Base-by-base conservation (phyloP, 1,284 basidiomycete genomes). In the Malassezia furfur region DNA sequence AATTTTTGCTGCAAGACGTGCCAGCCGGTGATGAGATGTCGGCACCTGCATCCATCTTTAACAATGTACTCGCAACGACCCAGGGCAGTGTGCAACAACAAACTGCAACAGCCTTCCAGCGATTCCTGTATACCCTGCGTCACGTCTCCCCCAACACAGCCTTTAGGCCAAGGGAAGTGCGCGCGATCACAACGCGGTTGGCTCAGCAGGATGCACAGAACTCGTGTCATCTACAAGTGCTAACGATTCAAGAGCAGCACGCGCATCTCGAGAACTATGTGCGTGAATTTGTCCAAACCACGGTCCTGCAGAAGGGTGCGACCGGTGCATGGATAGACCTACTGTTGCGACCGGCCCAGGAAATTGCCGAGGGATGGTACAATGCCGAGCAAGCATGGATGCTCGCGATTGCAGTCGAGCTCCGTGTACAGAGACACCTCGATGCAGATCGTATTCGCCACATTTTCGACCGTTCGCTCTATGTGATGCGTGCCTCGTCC, bases 351-450 rank as follows among this genome's bases (percentile, higher is more conserved):
- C 14, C 14, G 9, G 12, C 40, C 30, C 14, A 43, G 6, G 21
- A 43, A 5, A 14, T 30, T 11, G 19, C 40, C 15, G 40, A 43
- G 15, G 21, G 11, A 22, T 21, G 30, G 28, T 10, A 28, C 9
- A 25, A 28, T 17, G 22, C 48, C 9, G 50, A 52, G 21, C 30
- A 44, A 10, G 39, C 39, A 31, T 52, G 50, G 50, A 10, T 44
- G 10, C 28, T 40, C 7, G 50, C 28, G 5, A 17, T 52, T 14
- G 11, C 9, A 8, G 39, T 12, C 15, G 19, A 36, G n/a, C 12
- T 52, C 14, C 14, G 17, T 35, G 12, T 36, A 25, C 41, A 15
- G 7, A 25, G 11, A 10, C 19, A n/a, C 15, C 11, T 32, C 5
- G 30, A 30, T 34, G 19, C n/a, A 8, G 12, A 12, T 21, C 14